Conservation (phyloP, 257 asterid genomes). For the Vinca minor region DNA sequence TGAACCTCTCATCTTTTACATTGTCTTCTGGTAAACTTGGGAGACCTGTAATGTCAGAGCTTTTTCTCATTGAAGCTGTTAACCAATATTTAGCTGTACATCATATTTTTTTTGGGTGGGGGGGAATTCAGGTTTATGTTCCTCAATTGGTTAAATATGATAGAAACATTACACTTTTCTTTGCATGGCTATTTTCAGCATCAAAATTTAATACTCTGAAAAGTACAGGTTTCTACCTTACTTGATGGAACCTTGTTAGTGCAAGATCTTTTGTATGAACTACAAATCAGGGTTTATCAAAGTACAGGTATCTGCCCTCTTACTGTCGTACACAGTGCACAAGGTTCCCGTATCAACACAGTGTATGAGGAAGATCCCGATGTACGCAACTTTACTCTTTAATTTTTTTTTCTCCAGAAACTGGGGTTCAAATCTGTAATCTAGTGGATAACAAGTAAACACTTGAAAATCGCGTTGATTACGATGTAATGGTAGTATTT, state of each 20-base stretch:
- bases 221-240: conserved; percentile 1
- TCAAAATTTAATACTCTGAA: neutral
- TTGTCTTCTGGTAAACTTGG: neutral
- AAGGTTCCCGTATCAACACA: too few species aligned
- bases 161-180: conserved; percentile 1
- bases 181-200: conserved; percentile 15
- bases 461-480: too few species aligned
- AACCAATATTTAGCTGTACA: neutral
- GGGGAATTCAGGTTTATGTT: conserved; percentile 1
- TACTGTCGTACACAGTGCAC: too few species aligned
- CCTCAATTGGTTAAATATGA: neutral
- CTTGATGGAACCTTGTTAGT: neutral
- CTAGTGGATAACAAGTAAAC: too few species aligned
- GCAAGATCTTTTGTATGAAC: neutral
- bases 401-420: too few species aligned
- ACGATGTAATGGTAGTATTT: too few species aligned
- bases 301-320: conserved; percentile 10
- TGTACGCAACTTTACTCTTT: too few species aligned
- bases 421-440: too few species aligned
- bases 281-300: neutral
- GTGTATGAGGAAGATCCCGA: too few species aligned
- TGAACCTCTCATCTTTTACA: neutral
- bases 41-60: neutral
- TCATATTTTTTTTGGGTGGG: too few species aligned
- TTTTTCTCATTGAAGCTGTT: neutral